Base-by-base conservation (phyloP, 352 stramenopile genomes). In the Phytophthora aleatoria region DNA sequence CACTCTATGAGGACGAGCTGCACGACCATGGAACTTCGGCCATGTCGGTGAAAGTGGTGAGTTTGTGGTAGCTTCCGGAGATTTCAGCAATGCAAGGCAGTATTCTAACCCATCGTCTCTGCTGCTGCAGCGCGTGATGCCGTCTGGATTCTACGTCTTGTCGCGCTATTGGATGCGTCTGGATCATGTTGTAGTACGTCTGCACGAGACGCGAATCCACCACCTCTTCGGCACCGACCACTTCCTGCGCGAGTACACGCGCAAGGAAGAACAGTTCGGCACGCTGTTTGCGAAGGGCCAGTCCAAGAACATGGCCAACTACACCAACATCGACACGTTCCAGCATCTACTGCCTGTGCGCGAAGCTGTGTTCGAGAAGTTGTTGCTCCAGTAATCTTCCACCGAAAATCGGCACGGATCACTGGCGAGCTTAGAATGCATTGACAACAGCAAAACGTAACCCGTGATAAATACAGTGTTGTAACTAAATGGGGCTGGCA, bases 11-110 rank as follows among this genome's bases (percentile, higher is more conserved):
- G 55, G 86, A 93, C 50, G 86, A 95, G 52, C 81, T 95, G 12
- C 84, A 95, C 64, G 86, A 95, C 55, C 82, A 95, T 69, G 86
- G 86, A 56, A 73, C 80, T 39, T 92, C 85, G 8, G 74, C 78
- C 50, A 92, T 91, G 81, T 89, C 81, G 16, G 78, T 94, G 47
- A 91, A 91, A 89, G 80, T 94, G 79, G 85, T 94, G 61, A 27
- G 81, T 76, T 47, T 3, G n/a, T 10, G 24, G 20, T 27, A 13
- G n/a, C 5, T n/a, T 38, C 26, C 12, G 3, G 26, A 31, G 50
- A 5, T 35, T 35, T 44, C 50, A 24, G n/a, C 38, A n/a, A 16
- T 36, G 43, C 10, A 28, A 20, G 5, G 11, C 20, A 42, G 38
- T 39, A 20, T 44, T 42, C 38, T 61, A 31, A 58, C 27, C 20